These are phyloP conservation scores for Boletus insuetus DNA, from an alignment of 768 basidiomycete species.

Conservation along the genomic window DNA sequence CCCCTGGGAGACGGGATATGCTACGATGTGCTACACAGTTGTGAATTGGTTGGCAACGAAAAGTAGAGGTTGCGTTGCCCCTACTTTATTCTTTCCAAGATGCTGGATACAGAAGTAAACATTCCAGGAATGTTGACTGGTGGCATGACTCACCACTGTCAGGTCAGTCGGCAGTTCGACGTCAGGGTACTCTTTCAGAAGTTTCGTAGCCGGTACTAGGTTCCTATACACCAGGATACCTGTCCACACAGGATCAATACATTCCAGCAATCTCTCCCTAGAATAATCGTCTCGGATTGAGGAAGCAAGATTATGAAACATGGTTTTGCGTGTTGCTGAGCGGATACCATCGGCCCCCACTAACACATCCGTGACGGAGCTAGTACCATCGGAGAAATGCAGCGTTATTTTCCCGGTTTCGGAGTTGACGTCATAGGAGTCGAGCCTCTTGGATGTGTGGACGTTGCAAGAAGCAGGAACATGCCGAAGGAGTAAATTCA, in stretches of 20 bases:
- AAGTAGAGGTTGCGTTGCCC: not conserved
- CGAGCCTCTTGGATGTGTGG: conserved; percentile 36
- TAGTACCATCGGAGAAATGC: conserved; percentile 37
- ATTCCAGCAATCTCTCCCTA: conserved; percentile 12
- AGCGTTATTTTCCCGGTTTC: conserved; percentile 26
- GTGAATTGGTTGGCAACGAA: not conserved
- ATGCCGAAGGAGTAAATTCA: conserved; percentile 30
- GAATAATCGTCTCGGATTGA: not conserved
- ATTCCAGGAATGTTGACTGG: not conserved
- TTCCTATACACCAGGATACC: conserved; percentile 39
- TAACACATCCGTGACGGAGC: conserved; percentile 38
- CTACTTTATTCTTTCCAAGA: conserved; percentile 23
- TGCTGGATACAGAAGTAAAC: conserved; percentile 15
- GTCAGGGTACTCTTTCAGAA: conserved; percentile 35
- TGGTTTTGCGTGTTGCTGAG: conserved; percentile 32
- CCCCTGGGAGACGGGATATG: conserved; percentile 40
- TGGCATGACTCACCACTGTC: conserved; percentile 15
- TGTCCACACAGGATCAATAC: conserved; percentile 37
- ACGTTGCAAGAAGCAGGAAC: conserved; percentile 27
- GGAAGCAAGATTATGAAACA: conserved; percentile 22
- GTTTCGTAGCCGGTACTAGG: conserved; percentile 29
- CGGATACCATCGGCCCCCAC: conserved; percentile 44
- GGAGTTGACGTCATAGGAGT: conserved; percentile 26
- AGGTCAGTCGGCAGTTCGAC: conserved; percentile 24
- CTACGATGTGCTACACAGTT: conserved; percentile 36